Evolutionary conservation across 257 asterid genomes (phyloP).

Genomic region (Solanum rostratum): DNA sequence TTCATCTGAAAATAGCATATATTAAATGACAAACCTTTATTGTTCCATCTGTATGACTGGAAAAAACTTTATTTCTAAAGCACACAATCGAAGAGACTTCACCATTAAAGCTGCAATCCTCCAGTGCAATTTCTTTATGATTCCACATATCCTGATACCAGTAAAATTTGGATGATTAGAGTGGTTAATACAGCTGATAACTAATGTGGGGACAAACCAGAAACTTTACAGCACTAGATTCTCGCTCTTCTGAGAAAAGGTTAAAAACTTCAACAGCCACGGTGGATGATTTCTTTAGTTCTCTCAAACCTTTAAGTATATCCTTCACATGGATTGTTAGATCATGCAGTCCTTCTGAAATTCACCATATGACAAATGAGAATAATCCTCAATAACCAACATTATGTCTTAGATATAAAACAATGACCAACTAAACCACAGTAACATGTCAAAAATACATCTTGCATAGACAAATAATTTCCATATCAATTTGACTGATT

Average conservation of each 20-base stretch:
- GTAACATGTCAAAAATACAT: background rate
- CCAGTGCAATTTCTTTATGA: slow-evolving; percentile 44
- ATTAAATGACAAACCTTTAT: slow-evolving; percentile 37
- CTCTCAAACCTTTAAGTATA: slow-evolving; percentile 62
- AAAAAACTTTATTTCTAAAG: slow-evolving; percentile 45
- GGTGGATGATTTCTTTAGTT: slow-evolving; percentile 52
- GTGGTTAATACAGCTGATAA: background rate
- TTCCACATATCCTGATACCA: slow-evolving; percentile 63
- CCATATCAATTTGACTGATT: background rate
- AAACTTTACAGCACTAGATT: slow-evolving; percentile 53
- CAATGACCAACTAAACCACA: background rate
- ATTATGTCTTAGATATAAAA: background rate
- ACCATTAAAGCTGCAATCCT: slow-evolving; percentile 60
- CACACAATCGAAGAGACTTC: slow-evolving; percentile 51
- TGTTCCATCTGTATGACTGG: slow-evolving; percentile 83
- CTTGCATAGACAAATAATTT: background rate
- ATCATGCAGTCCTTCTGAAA: slow-evolving; percentile 66
- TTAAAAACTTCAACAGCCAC: slow-evolving; percentile 64
- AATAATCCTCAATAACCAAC: background rate
- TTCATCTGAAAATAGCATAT: background rate
- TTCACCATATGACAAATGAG: background rate
- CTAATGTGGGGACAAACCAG: background rate
- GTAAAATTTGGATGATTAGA: background rate
- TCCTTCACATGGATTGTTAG: slow-evolving; percentile 48
- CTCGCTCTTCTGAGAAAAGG: slow-evolving; percentile 61